phyloP scores from a whole-genome alignment of 2,329 filamentous ascomycete genomes.

The Daldinia sp. region DNA sequence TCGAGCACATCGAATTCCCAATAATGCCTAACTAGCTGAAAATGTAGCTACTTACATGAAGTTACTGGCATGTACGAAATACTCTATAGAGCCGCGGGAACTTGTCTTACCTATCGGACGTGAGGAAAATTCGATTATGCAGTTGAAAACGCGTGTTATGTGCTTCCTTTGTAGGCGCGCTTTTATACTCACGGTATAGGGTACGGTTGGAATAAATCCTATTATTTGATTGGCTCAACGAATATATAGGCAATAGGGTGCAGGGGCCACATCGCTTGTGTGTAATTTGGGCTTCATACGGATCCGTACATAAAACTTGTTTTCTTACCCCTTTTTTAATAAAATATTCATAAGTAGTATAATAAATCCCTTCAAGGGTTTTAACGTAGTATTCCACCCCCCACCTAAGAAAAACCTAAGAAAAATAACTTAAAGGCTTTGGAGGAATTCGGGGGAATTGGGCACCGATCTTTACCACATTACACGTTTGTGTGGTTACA shows the following conservation, averaged over 20 bases:
- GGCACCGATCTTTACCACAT: conserved; percentile 34
- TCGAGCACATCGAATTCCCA: neutral
- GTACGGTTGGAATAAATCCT: neutral
- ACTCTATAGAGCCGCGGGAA: conserved; percentile 1
- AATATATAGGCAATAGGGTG: conserved; percentile 2
- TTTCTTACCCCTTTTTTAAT: conserved; percentile 31
- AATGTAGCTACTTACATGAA: neutral
- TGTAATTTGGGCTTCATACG: conserved; percentile 15
- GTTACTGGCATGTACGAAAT: too few relatives aligned
- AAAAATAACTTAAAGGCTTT: conserved; percentile 2
- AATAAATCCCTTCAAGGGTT: conserved; percentile 19
- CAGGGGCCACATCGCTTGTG: conserved; percentile 11
- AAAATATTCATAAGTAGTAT: conserved; percentile 20
- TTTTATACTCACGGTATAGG: conserved; percentile 14
- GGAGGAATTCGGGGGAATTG: conserved; percentile 19
- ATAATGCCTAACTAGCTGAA: neutral
- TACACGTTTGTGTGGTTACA: conserved; percentile 29
- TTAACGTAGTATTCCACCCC: conserved; percentile 27
- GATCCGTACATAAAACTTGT: conserved; percentile 17
- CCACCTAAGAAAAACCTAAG: conserved; percentile 13
- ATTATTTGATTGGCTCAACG: neutral
- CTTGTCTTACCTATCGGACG: conserved; percentile 13
- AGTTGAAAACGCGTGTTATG: conserved; percentile 17
- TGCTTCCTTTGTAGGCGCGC: conserved; percentile 1
- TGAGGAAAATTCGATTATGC: conserved; percentile 11